Percentiles rank a stretch among this genome's conserved stretches.
Evolutionary conservation across 805 yeast genomes (phyloP).

Genomic region (Scheffersomyces amazonensis): DNA sequence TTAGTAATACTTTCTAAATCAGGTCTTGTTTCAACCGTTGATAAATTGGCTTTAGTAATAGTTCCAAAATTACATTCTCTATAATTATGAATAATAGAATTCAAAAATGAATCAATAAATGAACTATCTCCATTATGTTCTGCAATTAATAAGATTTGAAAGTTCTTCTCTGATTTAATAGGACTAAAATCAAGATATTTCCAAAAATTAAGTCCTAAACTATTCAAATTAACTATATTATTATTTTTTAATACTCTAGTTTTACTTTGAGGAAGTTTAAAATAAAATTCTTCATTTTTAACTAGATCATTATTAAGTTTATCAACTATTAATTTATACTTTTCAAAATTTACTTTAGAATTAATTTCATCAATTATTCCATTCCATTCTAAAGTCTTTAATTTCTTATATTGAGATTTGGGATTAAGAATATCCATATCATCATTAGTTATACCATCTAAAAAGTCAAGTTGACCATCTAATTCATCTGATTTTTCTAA

Average conservation of each 20-base stretch:
- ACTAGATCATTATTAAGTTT: conserved; percentile 10
- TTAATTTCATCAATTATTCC: conserved; percentile 16
- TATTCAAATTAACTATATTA: conserved; percentile 43
- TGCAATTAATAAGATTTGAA: conserved; percentile 48
- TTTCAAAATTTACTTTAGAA: conserved; percentile 16
- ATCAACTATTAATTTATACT: conserved; percentile 17
- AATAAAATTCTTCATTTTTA: conserved; percentile 17
- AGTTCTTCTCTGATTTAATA: conserved; percentile 44
- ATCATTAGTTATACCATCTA: conserved; percentile 35
- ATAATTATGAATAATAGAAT: conserved; percentile 42
- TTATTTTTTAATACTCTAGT: conserved; percentile 31
- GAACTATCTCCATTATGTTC: conserved; percentile 21
- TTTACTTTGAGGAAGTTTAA: conserved; percentile 22
- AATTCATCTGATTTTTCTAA: conserved; percentile 16
- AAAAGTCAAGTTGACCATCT: conserved; percentile 30
- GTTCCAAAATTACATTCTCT: conserved; percentile 48
- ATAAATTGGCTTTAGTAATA: conserved; percentile 28
- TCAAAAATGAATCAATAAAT: conserved; percentile 37
- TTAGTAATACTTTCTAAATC: conserved; percentile 27
- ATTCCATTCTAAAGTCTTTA: conserved; percentile 34
- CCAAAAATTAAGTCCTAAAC: conserved; percentile 52
- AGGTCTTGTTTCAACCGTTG: conserved; percentile 23
- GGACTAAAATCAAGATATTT: conserved; percentile 58
- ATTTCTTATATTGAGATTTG: conserved; percentile 15
- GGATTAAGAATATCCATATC: conserved; percentile 27